Evolutionary conservation across 2,329 filamentous ascomycete genomes (phyloP).

Genomic region (Xylariomycetidae sp.): DNA sequence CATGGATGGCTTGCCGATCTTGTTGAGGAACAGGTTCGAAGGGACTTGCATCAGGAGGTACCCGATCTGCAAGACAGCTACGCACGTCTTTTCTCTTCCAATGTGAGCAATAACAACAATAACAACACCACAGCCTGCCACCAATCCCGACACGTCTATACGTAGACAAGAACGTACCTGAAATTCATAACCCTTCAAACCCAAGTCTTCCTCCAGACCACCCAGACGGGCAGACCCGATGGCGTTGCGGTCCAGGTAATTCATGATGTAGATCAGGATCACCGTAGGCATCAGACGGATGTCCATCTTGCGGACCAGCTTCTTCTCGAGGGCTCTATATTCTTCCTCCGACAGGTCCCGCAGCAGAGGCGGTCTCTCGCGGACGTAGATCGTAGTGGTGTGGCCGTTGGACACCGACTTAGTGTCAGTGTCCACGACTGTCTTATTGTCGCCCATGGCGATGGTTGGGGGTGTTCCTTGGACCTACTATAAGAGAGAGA

Average conservation of each 20-base stretch:
- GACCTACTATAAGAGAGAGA: no score
- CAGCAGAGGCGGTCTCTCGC: conserved; percentile 1
- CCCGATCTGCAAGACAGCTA: conserved; percentile 38
- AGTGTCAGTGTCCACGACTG: background rate
- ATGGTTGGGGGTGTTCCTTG: no score
- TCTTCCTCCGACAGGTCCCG: conserved; percentile 4
- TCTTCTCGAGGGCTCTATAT: conserved; percentile 4
- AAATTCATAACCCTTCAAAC: conserved; percentile 20
- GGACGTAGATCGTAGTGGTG: conserved; percentile 1
- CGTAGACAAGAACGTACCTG: conserved; percentile 14
- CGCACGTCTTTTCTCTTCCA: conserved; percentile 23
- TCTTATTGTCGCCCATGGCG: no score
- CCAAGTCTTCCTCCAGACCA: conserved; percentile 30
- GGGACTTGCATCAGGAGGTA: conserved; percentile 44
- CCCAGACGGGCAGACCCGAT: conserved; percentile 46
- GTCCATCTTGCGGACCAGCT: conserved; percentile 5
- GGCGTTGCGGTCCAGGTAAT: conserved; percentile 57
- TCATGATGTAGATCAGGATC: conserved; percentile 48
- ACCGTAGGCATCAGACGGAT: conserved; percentile 3
- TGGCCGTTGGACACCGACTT: conserved; percentile 1
- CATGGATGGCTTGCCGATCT: conserved; percentile 34
- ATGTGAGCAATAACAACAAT: no score
- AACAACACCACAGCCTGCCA: no score
- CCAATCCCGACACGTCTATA: background rate
- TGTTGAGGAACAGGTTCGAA: conserved; percentile 41